Base-by-base conservation (phyloP, 2,329 filamentous ascomycete species). In the Sporothrix inflata region DNA sequence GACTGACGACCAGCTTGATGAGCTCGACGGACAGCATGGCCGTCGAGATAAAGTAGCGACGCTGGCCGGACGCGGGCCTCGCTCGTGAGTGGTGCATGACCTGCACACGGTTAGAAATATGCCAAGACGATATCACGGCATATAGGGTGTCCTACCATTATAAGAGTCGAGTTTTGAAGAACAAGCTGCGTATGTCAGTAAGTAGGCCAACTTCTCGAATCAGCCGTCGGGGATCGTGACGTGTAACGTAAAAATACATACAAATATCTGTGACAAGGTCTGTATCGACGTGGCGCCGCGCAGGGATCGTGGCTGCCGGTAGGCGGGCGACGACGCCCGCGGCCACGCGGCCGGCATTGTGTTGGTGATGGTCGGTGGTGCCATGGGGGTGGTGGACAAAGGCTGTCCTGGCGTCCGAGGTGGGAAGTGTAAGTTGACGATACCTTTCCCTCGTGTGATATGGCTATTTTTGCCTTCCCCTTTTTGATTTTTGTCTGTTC, bases 11-110 rank as follows among this genome's bases (percentile, higher is more conserved):
- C 8, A 70, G 69, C 69, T 70, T 70, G 19, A 38, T 63, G 16
- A 70, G 19, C 55, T 70, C 69, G n/a, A 70, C 69, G 42, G 63
- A 60, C 24, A 70, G 27, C 40, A 70, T 70, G 42, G 69, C 69
- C 27, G 69, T 70, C 40, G 69, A 70, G 11, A 57, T 60, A 21
- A 70, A 47, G 42, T 70, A 70, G 12, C 69, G 69, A 19, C 42
- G 40, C 9, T 42, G 55, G 3, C 40, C 27, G 2, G 55, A 38
- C 42, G 27, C 19, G 9, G 55, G 55, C 11, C 4, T 42, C 4
- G 49, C 42, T 16, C 69, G 55, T 11, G 69, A 70, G n/a, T 60
- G 69, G 69, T 70, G 69, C 69, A 70, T 60, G 42, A 63, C 69
- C 69, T 70, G 53, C 12, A n/a, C 27, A 19, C 16, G 38, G 34